These are phyloP conservation scores for Capsicum rhomboideum DNA, from an alignment of 257 asterid species.

Conservation along the genomic window DNA sequence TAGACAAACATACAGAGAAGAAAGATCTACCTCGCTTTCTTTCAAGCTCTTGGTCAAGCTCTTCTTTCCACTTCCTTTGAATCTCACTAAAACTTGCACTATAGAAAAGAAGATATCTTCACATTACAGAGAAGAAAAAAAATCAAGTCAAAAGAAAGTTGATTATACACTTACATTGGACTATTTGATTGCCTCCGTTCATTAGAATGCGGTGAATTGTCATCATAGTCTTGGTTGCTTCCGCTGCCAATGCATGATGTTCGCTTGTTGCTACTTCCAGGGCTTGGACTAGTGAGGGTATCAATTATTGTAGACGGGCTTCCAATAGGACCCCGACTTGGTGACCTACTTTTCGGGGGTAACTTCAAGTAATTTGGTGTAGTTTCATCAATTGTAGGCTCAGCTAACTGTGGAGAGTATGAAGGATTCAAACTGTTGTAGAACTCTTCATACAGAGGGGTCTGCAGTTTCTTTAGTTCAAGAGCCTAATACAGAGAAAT, in stretches of 20 bases:
- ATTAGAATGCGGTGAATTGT: slow-evolving; percentile 20
- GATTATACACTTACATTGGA: slow-evolving; percentile 16
- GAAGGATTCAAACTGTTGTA: slow-evolving; percentile 31
- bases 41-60: slow-evolving; percentile 38
- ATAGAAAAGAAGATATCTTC: background rate
- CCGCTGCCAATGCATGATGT: slow-evolving; percentile 9
- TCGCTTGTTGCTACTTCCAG: slow-evolving; percentile 23
- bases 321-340: slow-evolving; percentile 12
- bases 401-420: slow-evolving; percentile 19
- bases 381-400: slow-evolving; percentile 16
- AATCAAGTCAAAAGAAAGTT: background rate
- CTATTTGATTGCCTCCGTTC: slow-evolving; percentile 24
- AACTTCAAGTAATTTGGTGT: slow-evolving; percentile 22
- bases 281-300: slow-evolving; percentile 17
- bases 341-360: slow-evolving; percentile 39
- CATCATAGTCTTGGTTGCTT: slow-evolving; percentile 16
- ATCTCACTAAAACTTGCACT: slow-evolving; percentile 22
- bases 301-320: slow-evolving; percentile 19
- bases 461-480: slow-evolving; percentile 29
- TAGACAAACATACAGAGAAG: background rate
- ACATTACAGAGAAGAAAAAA: background rate
- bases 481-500: slow-evolving; percentile 10
- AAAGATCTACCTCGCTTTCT: slow-evolving; percentile 28
- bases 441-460: slow-evolving; percentile 32
- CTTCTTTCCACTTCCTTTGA: slow-evolving; percentile 40